These are phyloP conservation scores for Stephania yunnanensis DNA, from an alignment of 164 flowering plant genomes.

Conservation along the genomic window DNA sequence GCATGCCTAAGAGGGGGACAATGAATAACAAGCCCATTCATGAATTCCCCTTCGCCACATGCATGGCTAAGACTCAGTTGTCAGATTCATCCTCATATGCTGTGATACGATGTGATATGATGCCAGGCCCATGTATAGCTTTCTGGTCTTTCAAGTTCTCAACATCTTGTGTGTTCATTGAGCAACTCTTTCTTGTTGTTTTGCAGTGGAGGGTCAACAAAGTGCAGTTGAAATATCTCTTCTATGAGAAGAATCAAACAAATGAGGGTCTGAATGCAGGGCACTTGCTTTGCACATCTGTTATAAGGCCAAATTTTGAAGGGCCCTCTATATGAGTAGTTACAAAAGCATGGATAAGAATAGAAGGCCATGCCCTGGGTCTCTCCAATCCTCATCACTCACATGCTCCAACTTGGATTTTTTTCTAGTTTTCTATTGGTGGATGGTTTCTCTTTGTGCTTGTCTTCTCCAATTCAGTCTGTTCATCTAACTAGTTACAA, in stretches of 20 bases:
- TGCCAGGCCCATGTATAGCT: constrained; percentile 17
- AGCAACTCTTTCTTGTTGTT: neutral
- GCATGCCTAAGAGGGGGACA: constrained; percentile 17
- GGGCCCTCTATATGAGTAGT: neutral
- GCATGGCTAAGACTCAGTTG: constrained; percentile 7
- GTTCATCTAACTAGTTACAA: neutral
- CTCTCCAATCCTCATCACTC: neutral
- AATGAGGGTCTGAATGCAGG: neutral
- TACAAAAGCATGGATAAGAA: neutral
- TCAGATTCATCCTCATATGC: neutral
- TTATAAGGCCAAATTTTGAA: neutral
- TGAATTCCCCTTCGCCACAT: constrained; percentile 13
- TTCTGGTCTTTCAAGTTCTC: neutral
- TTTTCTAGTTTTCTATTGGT: neutral
- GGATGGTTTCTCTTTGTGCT: neutral
- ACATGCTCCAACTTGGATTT: neutral
- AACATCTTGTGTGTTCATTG: constrained; percentile 1
- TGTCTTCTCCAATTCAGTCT: neutral
- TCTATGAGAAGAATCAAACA: neutral
- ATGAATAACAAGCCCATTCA: constrained; percentile 9
- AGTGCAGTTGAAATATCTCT: neutral
- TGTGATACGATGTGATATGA: too few species aligned
- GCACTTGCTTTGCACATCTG: neutral
- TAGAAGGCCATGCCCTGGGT: neutral
- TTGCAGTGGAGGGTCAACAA: neutral